These are phyloP conservation scores for Cicer pinnatifidum DNA, from an alignment of 306 rosid species.

Conservation along the genomic window DNA sequence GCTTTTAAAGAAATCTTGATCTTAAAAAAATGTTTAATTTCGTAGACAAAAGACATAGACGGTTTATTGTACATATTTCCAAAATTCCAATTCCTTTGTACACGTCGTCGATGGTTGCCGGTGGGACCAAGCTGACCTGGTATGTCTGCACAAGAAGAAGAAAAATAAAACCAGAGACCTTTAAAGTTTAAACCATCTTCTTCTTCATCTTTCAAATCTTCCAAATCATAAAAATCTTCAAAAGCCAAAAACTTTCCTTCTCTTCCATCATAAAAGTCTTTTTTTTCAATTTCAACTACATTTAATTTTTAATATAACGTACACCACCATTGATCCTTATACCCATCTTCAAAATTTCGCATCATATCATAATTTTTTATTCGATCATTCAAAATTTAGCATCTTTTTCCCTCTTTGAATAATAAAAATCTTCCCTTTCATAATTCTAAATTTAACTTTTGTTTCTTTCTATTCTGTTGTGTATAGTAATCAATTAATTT, in stretches of 20 bases:
- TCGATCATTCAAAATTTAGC: conserved; percentile 20
- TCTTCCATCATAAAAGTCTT: neutral
- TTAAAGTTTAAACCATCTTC: neutral
- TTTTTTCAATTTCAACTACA: neutral
- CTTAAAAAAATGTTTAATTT: too few species aligned
- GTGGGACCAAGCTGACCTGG: conserved; percentile 35
- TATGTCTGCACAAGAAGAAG: neutral
- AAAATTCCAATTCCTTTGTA: neutral
- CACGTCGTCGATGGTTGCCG: conserved; percentile 13
- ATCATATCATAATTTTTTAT: neutral
- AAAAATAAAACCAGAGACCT: neutral
- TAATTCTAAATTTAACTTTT: conserved; percentile 7
- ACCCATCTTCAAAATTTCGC: neutral
- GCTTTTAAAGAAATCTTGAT: too few species aligned
- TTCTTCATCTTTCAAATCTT: conserved; percentile 15
- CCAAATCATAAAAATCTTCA: conserved; percentile 36
- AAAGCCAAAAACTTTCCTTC: conserved; percentile 14
- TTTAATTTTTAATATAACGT: conserved; percentile 22
- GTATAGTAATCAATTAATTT: neutral
- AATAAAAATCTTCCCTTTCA: neutral
- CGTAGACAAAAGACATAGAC: too few species aligned
- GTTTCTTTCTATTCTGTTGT: neutral
- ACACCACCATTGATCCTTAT: conserved; percentile 17
- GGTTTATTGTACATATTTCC: too few species aligned
- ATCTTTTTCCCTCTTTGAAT: neutral